Percentiles rank a stretch among this genome's conserved stretches.
Conservation (phyloP, 1,284 basidiomycete species). For the Ganoderma lingzhi region DNA sequence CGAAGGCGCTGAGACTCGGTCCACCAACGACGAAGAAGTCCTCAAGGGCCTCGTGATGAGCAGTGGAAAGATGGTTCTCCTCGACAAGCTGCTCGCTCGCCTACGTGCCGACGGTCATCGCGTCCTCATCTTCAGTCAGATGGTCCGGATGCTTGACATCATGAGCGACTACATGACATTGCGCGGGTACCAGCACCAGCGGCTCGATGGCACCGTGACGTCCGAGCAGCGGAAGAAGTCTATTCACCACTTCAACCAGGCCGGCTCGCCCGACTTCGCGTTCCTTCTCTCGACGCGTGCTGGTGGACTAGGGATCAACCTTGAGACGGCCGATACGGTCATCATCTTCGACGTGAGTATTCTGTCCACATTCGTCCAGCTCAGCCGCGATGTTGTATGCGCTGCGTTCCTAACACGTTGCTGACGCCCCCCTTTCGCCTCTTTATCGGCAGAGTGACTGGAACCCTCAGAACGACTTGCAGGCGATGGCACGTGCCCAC, state of each 20-base stretch:
- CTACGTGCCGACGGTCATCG: conserved; percentile 94
- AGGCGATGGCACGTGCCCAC: conserved; percentile 99
- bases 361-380: conserved; percentile 21
- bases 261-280: conserved; percentile 76
- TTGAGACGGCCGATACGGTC: conserved; percentile 98
- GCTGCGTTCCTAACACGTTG: conserved; percentile 36
- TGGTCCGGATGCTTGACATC: conserved; percentile 99
- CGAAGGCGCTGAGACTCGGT: conserved; percentile 90
- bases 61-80: conserved; percentile 96
- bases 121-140: conserved; percentile 98
- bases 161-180: conserved; percentile 96
- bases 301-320: conserved; percentile 97
- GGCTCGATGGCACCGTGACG: conserved; percentile 79
- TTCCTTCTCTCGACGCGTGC: conserved; percentile 95
- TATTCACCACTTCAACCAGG: conserved; percentile 82
- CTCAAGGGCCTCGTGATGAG: conserved; percentile 98
- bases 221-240: conserved; percentile 87
- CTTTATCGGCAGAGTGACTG: conserved; percentile 74
- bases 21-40: conserved; percentile 84
- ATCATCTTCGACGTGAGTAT: conserved; percentile 95
- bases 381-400: conserved; percentile 23
- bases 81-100: conserved; percentile 92
- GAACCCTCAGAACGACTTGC: conserved; percentile 99
- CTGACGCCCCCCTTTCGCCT: conserved; percentile 31
- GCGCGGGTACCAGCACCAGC: conserved; percentile 85